Base-by-base conservation (phyloP, 371 early-diverging fungal genomes). In the Syncephalastrum contaminatum region DNA sequence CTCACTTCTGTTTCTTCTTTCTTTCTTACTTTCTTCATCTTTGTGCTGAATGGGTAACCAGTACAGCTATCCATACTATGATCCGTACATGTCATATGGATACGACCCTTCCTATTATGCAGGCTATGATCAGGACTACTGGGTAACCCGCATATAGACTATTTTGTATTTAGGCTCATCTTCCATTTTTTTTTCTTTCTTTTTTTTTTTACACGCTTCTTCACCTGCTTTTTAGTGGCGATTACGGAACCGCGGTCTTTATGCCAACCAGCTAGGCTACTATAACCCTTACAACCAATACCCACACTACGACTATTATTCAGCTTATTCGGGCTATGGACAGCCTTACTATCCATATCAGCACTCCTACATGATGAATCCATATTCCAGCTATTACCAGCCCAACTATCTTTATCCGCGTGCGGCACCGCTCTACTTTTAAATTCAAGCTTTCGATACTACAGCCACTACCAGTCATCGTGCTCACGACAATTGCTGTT, bases 11-110 rank as follows among this genome's bases (percentile, higher is more conserved):
- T 20, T 42, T 43, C 43, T 53, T 44, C 25, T 48, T 45, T 51
- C 46, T 43, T 53, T 43, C 12, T 16, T 46, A 18, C 25, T 43
- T 19, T 15, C 43, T 10, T 30, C 36, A 12, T 30, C 36, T 30
- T 30, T 30, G 8, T n/a, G 18, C 12, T 27, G 4, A n/a, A 54
- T 54, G 54, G 54, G 54, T 44, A 44, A 54, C 36, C 47, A 25
- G n/a, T 30, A 42, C 27, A 54, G 54, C 30, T 30, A 25, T 45
- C 43, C 25, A 24, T 30, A 30, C 36, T 46, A 46, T 46, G 53
- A 53, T 22, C 42, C 42, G 13, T 53, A 43, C 40, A 25, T 44
- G 54, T 36, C 54, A 54, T 54, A 54, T 30, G 54, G 46, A 21
- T 44, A 44, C 19, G 54, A 54, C 46, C 54, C 36, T 30, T 30